Conservation (phyloP, 306 rosid species). For the Vigna unguiculata region DNA sequence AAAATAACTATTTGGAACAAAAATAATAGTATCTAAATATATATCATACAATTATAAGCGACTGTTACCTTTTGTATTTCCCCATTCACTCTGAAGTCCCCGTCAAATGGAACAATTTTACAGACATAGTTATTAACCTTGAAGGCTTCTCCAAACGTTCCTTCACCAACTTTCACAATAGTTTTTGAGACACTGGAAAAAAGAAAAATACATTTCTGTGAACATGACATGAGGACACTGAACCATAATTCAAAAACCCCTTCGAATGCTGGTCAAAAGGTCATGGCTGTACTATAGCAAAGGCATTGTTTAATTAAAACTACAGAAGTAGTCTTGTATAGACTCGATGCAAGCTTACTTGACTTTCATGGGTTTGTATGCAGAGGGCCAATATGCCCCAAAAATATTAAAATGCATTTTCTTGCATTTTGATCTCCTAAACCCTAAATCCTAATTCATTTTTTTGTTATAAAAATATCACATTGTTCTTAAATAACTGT, state of each 20-base stretch:
- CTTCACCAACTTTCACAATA: constrained; percentile 86
- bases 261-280: constrained; percentile 10
- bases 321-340: not conserved
- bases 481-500: no score
- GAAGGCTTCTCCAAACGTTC: constrained; percentile 96
- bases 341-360: constrained; percentile 19
- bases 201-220: constrained; percentile 39
- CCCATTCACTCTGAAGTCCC: constrained; percentile 82
- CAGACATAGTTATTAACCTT: constrained; percentile 79
- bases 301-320: constrained; percentile 17
- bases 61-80: constrained; percentile 85
- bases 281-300: constrained; percentile 13
- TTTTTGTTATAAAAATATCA: no score
- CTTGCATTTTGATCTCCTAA: no score
- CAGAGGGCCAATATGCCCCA: not conserved
- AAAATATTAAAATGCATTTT: no score
- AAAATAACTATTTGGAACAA: constrained; percentile 18
- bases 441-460: no score
- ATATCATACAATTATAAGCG: constrained; percentile 1
- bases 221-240: constrained; percentile 42
- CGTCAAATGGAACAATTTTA: constrained; percentile 93
- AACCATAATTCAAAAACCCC: not conserved
- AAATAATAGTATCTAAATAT: not conserved
- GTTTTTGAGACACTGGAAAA: constrained; percentile 62
- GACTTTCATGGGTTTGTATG: constrained; percentile 8